These are phyloP conservation scores for Rhodomyrtus tomentosa DNA, from an alignment of 345 rosid genomes.

Conservation along the genomic window DNA sequence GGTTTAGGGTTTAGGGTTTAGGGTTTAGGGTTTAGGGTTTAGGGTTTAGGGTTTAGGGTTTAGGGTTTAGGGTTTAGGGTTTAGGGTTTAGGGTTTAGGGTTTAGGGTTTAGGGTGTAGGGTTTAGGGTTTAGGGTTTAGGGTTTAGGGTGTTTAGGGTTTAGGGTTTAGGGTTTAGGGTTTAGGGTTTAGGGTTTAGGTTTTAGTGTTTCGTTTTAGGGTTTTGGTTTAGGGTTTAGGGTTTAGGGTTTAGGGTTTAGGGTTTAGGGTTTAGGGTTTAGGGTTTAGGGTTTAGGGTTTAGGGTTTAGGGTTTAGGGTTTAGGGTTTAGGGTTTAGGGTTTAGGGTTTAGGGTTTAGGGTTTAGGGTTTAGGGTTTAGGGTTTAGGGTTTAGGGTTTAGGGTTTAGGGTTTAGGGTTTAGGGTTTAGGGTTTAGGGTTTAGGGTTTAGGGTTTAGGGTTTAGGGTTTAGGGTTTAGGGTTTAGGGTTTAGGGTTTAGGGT, in stretches of 20 bases:
- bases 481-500: too few species aligned
- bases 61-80: conserved; percentile 12
- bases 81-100: conserved; percentile 10
- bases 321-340: too few species aligned
- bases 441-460: too few species aligned
- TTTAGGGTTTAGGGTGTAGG: conserved; percentile 1
- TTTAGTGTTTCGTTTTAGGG: not conserved
- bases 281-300: not conserved
- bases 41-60: conserved; percentile 10
- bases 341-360: too few species aligned
- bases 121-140: not conserved
- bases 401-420: too few species aligned
- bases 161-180: conserved; percentile 8
- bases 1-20: conserved; percentile 12
- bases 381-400: too few species aligned
- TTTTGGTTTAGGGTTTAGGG: not conserved
- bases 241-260: not conserved
- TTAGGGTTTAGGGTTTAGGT: not conserved
- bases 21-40: conserved; percentile 14
- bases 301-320: not conserved
- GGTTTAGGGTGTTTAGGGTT: conserved; percentile 4
- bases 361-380: too few species aligned
- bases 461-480: too few species aligned
- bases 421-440: not conserved
- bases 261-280: not conserved